Evolutionary conservation across 306 rosid species (phyloP), one percentile per base, ranked within the genome.

Genomic region (Carpinus viminea): DNA sequence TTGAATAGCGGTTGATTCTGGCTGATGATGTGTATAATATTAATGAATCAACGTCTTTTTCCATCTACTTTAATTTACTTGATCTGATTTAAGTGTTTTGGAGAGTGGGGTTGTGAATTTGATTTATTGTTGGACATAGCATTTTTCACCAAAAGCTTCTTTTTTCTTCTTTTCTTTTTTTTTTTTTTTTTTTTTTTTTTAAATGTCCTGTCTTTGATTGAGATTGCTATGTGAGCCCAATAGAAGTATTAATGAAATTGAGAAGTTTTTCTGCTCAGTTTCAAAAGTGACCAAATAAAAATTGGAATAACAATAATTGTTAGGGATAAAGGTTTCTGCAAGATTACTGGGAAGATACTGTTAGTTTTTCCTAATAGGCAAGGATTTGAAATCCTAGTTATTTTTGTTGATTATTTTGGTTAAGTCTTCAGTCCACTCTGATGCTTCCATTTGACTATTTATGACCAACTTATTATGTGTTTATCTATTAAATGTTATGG

Each of bases 381-480:
- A 59, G 65, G 17, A 26, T 5, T 59, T 59, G 17, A 59, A 24
- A 24, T 59, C 12, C 65, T 17, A 36, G 24, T 66, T 66, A 38
- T 41, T 17, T 41, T 9, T 38, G 51, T 18, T 36, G 48, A 18
- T 66, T 38, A 8, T 18, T 38, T 66, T 8, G 41, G 72, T 18
- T 17, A 36, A 8, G 10, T 66, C 24, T 38, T 65, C 48, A 17
- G n/a, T 38, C 13, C 71, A 38, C 18, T 66, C 50, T 36, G 51
- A 38, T 16, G 46, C 17, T 8, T 45, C 21, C 71, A 8, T 38
- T n/a, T 38, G 71, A 20, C 71, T 66, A 18, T 41, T 9, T 8
- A 16, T 17, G 71, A 17, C 48, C 21, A 66, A 66, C 9, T 66
- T 38, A 74, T 69, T 62, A 62, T 24, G 46, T 56, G 46, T 79